Percentiles rank a stretch among this genome's conserved stretches.
Evolutionary conservation across 352 stramenopile genomes (phyloP).

Genomic region (Proteromonas lacertae): DNA sequence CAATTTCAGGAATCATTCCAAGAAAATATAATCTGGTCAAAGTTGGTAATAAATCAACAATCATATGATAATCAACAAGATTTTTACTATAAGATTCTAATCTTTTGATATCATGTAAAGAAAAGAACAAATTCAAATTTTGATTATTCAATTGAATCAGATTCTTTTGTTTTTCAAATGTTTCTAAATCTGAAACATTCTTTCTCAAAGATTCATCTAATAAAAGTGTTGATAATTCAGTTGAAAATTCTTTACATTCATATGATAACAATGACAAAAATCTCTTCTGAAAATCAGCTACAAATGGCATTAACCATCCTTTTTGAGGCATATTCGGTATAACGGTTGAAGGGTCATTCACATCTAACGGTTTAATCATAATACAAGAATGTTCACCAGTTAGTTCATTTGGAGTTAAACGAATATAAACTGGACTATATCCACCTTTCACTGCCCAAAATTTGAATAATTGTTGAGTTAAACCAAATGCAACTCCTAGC

Average conservation of each 20-base stretch:
- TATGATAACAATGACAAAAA: conserved; percentile 66
- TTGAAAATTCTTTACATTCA: conserved; percentile 51
- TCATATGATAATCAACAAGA: conserved; percentile 95
- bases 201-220: conserved; percentile 24
- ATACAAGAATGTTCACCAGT: conserved; percentile 92
- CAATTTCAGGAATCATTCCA: conserved; percentile 45
- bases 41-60: conserved; percentile 76
- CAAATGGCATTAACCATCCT: conserved; percentile 65
- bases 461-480: conserved; percentile 74
- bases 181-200: conserved; percentile 4
- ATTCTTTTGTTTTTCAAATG: conserved; percentile 1
- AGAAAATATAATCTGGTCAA: conserved; percentile 79
- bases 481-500: conserved; percentile 84
- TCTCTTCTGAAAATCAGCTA: conserved; percentile 53
- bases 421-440: conserved; percentile 80
- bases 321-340: conserved; percentile 13
- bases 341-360: conserved; percentile 5
- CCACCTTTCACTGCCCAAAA: conserved; percentile 66
- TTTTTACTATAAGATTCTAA: conserved; percentile 90
- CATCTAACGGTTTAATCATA: conserved; percentile 22
- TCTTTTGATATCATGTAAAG: conserved; percentile 73
- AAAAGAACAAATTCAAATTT: neutral
- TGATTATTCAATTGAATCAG: conserved; percentile 9
- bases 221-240: conserved; percentile 48
- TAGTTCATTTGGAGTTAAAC: conserved; percentile 92